Evolutionary conservation across 257 asterid genomes (phyloP).

Genomic region (Leptodermis oblonga): DNA sequence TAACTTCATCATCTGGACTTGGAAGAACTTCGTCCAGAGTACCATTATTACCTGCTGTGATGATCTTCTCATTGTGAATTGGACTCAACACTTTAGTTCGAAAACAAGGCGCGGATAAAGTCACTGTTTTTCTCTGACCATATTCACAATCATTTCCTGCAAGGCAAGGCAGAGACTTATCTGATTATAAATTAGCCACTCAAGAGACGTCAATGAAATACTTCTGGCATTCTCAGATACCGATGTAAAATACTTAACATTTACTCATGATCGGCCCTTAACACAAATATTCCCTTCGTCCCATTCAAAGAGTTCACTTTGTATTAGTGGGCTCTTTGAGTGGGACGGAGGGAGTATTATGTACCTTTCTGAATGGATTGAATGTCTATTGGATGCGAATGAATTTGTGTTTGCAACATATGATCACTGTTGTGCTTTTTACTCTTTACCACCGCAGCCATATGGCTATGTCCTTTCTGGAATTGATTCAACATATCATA

Average conservation of each 20-base stretch:
- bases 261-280: no score
- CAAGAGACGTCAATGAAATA: background rate
- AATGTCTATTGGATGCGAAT: conserved; percentile 19
- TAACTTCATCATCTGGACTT: conserved; percentile 42
- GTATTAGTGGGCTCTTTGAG: no score
- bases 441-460: conserved; percentile 55
- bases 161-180: no score
- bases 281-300: no score
- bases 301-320: no score
- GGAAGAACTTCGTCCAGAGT: conserved; percentile 21
- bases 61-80: conserved; percentile 19
- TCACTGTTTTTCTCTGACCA: conserved; percentile 17
- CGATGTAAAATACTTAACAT: no score
- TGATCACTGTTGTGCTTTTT: conserved; percentile 14
- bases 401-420: conserved; percentile 18
- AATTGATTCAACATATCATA: conserved; percentile 58
- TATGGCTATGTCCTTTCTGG: conserved; percentile 58
- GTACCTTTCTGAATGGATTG: conserved; percentile 27
- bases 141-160: conserved; percentile 18
- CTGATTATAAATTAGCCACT: background rate
- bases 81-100: conserved; percentile 12
- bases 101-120: conserved; percentile 8
- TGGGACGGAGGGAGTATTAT: no score
- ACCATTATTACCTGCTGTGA: conserved; percentile 19
- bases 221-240: no score